Conservation (phyloP, 441 rosid genomes). For the Aleurites moluccanus region DNA sequence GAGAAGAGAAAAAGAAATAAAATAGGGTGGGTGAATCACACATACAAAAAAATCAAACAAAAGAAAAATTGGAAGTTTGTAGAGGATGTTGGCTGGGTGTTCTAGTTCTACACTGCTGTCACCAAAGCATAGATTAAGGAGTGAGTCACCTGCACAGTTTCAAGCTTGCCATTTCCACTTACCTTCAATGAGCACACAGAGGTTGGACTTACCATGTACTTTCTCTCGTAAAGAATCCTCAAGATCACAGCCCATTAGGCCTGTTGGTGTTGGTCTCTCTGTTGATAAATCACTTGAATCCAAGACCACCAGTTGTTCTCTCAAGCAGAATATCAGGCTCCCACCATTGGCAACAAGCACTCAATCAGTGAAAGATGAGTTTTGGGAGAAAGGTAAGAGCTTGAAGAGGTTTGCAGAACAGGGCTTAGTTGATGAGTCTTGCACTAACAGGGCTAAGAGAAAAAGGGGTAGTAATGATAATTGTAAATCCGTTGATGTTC, state of each 20-base stretch:
- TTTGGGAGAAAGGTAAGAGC: conserved; percentile 80
- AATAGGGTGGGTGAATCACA: conserved; percentile 39
- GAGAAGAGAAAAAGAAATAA: conserved; percentile 33
- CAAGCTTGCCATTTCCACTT: conserved; percentile 75
- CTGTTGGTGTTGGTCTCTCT: conserved; percentile 62
- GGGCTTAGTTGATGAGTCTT: conserved; percentile 51
- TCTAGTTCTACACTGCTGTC: conserved; percentile 93
- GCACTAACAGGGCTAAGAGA: conserved; percentile 66
- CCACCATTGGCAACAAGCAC: conserved; percentile 74
- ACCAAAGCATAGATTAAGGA: conserved; percentile 95
- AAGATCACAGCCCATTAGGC: conserved; percentile 61
- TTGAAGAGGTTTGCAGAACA: conserved; percentile 86
- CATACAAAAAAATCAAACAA: conserved; percentile 14
- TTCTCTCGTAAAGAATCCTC: conserved; percentile 76
- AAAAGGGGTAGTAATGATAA: conserved; percentile 48
- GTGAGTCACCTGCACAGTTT: conserved; percentile 74
- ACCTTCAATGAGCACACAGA: conserved; percentile 94
- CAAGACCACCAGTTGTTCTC: conserved; percentile 55
- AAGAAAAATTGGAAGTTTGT: conserved; percentile 43
- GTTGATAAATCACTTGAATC: conserved; percentile 65
- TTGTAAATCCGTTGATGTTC: conserved; percentile 24
- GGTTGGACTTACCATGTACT: conserved; percentile 86
- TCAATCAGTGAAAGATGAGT: conserved; percentile 51
- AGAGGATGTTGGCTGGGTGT: conserved; percentile 99
- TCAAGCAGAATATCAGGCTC: conserved; percentile 81